Base-by-base conservation (phyloP, 305 asterid genomes). In the Petunia hybrid region DNA sequence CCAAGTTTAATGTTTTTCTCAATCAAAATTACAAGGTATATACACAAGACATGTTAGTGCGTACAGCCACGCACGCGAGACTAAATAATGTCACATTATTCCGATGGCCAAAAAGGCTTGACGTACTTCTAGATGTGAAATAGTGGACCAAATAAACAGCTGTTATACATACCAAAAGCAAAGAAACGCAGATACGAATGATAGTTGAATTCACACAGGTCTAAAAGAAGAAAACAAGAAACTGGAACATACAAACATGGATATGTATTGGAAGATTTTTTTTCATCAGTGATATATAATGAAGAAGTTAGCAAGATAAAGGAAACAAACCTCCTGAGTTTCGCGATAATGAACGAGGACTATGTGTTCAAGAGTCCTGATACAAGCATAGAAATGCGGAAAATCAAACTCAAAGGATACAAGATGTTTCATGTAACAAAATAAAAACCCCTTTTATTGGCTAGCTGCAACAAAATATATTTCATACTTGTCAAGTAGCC, bases 271-370 rank as follows among this genome's bases (percentile, higher is more conserved):
- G 46, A 51, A 43, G 8, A 48, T 1, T 10, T 12, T 73, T 48
- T 73, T 13, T 73, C 78, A 73, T 51, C 10, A 35, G 63, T 73
- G 78, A 51, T 35, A 12, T 40, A 36, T 73, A 73, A 48, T 51
- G 63, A 73, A 6, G 12, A 51, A 73, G 78, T 73, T 51, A 46
- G 79, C 81, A 74, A 83, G 55, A 67, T 48, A 82, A 55, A 66
- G 86, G 84, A 80, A 80, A 84, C 91, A 81, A 87, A 96, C 99
- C 99, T 94, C 98, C 85, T 88, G 97, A 79, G 99, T 96, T 88
- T 92, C 98, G 69, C 98, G 99, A 85, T 96, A 96, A 86, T 96
- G 99, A 88, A 96, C 99, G 78, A 96, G 97, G 83, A 96, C 98
- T 69, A 94, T 84, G 87, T 96, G 98, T 80, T 96, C 99, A 86